Conservation (phyloP, 116 monocot species). For the Trichopus zeylanicus region DNA sequence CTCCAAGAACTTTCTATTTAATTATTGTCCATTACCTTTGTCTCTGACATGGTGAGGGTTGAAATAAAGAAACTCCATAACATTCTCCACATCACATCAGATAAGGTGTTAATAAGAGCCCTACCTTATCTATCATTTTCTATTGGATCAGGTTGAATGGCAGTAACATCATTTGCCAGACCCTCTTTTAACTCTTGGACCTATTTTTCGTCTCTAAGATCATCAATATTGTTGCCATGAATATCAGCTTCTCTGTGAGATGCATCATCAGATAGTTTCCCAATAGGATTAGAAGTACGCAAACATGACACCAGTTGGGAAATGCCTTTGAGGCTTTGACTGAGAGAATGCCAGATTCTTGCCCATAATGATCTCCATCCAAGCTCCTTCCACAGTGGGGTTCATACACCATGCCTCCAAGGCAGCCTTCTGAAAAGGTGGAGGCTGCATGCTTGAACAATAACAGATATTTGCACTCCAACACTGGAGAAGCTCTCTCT, state of each 20-base stretch:
- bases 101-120: constrained; percentile 8
- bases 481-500: constrained; percentile 43
- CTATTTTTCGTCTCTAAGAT: too few species aligned
- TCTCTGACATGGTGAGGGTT: constrained; percentile 50
- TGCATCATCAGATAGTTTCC: too few species aligned
- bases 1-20: constrained; percentile 17
- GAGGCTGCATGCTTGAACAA: constrained; percentile 66
- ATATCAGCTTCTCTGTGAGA: too few species aligned
- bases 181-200: constrained; percentile 12
- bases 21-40: constrained; percentile 17
- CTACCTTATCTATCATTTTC: constrained; percentile 51
- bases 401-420: constrained; percentile 23
- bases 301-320: constrained; percentile 3
- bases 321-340: constrained; percentile 22
- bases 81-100: constrained; percentile 19
- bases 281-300: too few species aligned
- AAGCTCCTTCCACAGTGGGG: constrained; percentile 24
- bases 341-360: constrained; percentile 13
- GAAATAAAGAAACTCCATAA: constrained; percentile 43
- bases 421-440: constrained; percentile 19
- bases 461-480: constrained; percentile 46
- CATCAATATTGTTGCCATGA: too few species aligned
- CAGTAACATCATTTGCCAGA: constrained; percentile 10
- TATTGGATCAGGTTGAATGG: constrained; percentile 11
- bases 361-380: constrained; percentile 13